Base-by-base conservation (phyloP, 257 asterid species). In the Solanum medicagineum region DNA sequence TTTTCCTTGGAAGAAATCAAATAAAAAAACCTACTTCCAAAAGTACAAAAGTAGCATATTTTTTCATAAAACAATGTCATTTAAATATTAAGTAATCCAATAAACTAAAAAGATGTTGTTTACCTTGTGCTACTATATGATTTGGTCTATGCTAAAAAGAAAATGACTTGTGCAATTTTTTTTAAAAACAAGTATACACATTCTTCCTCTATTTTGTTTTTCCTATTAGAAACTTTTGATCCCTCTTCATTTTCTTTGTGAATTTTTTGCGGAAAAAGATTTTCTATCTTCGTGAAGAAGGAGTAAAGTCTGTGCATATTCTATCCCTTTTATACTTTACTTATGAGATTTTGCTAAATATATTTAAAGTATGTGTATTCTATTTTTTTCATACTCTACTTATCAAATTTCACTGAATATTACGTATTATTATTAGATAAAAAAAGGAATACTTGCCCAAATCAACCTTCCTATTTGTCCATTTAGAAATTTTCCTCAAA, bases 1-100 rank as follows among this genome's bases (percentile, higher is more conserved):
- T 65, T 10, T 20, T 13, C 10, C 14, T 1, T n/a, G 14, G 24
- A 75, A 14, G 40, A 75, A 75, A 49, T 75, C 62, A 22, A 73
- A 73, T n/a, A 6, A n/a, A 11, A 42, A 17, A 17, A 63, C 45
- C 20, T 49, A 45, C 40, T 12, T 3, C 62, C 55, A 14, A 77
- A 77, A 4, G 26, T 15, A 77, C 63, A 77, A 77, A 24, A 49
- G 47, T 77, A 77, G 83, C 83, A 77, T 77, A 40, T 16, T 15
- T 77, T 15, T 77, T 51, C 47, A 77, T 75, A 22, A 59, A 20
- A 75, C 65, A 51, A 51, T 51, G 83, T 3, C 63, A 77, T 15
- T 51, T 2, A 51, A 49, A 15, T 26, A 77, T 51, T 14, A 77
- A 51, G 26, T 77, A 51, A 17, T 24, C 53, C 24, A 75, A 51